phyloP scores from a whole-genome alignment of 2,329 filamentous ascomycete genomes.

The Colletotrichum aenigma region DNA sequence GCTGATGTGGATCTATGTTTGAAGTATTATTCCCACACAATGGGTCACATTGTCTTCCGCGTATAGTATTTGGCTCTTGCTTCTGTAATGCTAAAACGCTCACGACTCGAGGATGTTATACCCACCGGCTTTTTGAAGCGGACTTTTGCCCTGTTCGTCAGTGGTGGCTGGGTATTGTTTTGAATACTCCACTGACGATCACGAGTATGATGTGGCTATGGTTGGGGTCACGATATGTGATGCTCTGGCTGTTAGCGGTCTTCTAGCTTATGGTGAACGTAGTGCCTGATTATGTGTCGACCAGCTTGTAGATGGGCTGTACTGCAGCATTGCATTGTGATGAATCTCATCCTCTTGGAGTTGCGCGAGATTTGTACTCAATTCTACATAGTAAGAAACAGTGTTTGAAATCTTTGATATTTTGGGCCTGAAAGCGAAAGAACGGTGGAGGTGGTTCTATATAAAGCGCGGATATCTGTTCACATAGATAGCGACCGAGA shows the following conservation, averaged over 20 bases:
- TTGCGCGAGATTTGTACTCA: no score
- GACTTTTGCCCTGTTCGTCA: neutral
- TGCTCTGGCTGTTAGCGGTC: neutral
- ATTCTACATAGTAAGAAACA: no score
- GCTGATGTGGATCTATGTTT: no score
- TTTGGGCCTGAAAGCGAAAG: no score
- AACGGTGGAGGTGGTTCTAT: accelerated
- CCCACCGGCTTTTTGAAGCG: neutral
- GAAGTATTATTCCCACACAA: no score
- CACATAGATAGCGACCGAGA: neutral
- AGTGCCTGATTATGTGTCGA: neutral
- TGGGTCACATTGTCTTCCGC: no score
- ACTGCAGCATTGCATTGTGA: no score
- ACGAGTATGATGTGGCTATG: neutral
- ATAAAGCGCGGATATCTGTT: neutral
- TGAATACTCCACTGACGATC: neutral
- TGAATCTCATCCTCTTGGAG: neutral
- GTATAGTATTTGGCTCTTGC: no score
- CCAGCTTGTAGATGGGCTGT: neutral
- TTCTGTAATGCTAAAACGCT: accelerated
- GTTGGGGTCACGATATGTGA: neutral
- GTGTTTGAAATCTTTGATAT: no score
- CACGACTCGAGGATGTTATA: neutral
- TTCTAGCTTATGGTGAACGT: neutral
- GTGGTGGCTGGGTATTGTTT: accelerated